Percentiles rank a stretch among this genome's conserved stretches.
phyloP scores from a whole-genome alignment of 805 yeast species.

The Starmerella floricola region DNA sequence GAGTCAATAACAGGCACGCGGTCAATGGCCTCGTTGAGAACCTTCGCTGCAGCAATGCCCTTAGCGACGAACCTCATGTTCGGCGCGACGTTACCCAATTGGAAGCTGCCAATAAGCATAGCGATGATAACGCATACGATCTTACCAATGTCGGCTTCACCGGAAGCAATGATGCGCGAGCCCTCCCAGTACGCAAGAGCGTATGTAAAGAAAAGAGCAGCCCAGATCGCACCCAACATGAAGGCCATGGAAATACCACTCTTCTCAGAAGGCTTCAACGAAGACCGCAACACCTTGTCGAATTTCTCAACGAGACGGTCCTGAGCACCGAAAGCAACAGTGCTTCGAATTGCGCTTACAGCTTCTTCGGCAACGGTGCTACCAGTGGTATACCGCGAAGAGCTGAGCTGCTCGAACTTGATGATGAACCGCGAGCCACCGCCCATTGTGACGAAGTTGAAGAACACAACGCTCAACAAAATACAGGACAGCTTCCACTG shows the following conservation, averaged over 20 bases:
- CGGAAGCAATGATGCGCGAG: conserved; percentile 30
- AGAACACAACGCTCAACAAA: conserved; percentile 28
- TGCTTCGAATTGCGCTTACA: conserved; percentile 33
- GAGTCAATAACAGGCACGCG: conserved; percentile 33
- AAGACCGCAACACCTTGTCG: conserved; percentile 24
- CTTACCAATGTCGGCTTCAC: conserved; percentile 27
- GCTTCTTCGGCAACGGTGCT: conserved; percentile 34
- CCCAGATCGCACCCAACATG: conserved; percentile 32
- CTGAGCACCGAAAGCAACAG: conserved; percentile 35
- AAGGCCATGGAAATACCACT: conserved; percentile 26
- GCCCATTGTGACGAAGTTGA: conserved; percentile 26
- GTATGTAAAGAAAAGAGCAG: conserved; percentile 29
- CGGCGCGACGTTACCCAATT: conserved; percentile 34
- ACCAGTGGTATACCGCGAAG: conserved; percentile 27
- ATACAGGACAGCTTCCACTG: conserved; percentile 31
- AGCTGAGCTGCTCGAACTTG: conserved; percentile 22
- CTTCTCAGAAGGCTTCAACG: conserved; percentile 23
- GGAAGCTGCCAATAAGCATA: conserved; percentile 35
- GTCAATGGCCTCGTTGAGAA: conserved; percentile 35
- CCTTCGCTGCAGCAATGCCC: conserved; percentile 33
- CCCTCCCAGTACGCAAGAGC: conserved; percentile 37
- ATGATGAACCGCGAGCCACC: conserved; percentile 26
- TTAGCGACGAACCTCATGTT: conserved; percentile 29
- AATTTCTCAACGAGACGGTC: conserved; percentile 27
- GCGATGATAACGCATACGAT: conserved; percentile 32